Conservation (phyloP, 2,329 filamentous ascomycete species). For the Neoarthrinium moseri region DNA sequence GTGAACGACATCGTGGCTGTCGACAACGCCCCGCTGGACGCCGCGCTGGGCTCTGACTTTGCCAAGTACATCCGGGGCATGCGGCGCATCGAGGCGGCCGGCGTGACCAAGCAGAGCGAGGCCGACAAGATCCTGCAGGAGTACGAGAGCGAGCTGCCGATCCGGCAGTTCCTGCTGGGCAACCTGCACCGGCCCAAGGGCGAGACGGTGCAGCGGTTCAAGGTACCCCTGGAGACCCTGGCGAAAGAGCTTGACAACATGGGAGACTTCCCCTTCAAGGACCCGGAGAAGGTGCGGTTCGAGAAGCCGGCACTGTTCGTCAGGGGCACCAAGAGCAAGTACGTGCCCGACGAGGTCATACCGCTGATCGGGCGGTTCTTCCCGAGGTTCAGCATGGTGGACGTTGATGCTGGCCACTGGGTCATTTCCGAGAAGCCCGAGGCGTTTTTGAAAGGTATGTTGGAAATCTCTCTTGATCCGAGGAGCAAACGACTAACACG, state of each 20-base stretch:
- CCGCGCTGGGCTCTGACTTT: constrained; percentile 72
- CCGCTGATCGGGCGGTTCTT: constrained; percentile 83
- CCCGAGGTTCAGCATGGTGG: constrained; percentile 69
- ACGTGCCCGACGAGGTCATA: constrained; percentile 77
- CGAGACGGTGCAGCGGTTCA: constrained; percentile 64
- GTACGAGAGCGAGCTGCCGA: constrained; percentile 72
- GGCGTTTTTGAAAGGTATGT: constrained; percentile 70
- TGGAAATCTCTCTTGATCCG: background rate
- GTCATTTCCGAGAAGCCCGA: constrained; percentile 85
- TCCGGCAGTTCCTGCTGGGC: constrained; percentile 89
- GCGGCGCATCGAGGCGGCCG: constrained; percentile 71
- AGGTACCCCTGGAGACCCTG: constrained; percentile 74
- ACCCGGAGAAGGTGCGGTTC: constrained; percentile 67
- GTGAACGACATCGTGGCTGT: constrained; percentile 76
- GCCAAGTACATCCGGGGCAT: constrained; percentile 80
- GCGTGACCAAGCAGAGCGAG: constrained; percentile 68
- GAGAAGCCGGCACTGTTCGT: constrained; percentile 80
- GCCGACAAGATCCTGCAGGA: constrained; percentile 76
- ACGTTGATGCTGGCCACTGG: constrained; percentile 83
- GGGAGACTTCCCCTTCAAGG: constrained; percentile 84
- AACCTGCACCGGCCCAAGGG: constrained; percentile 66
- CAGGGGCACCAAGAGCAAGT: constrained; percentile 72
- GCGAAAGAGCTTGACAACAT: constrained; percentile 68
- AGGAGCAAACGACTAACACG: constrained; percentile 10
- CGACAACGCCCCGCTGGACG: constrained; percentile 89